phyloP scores from a whole-genome alignment of 495 filamentous ascomycete genomes.

The Daldinia bambusicola region DNA sequence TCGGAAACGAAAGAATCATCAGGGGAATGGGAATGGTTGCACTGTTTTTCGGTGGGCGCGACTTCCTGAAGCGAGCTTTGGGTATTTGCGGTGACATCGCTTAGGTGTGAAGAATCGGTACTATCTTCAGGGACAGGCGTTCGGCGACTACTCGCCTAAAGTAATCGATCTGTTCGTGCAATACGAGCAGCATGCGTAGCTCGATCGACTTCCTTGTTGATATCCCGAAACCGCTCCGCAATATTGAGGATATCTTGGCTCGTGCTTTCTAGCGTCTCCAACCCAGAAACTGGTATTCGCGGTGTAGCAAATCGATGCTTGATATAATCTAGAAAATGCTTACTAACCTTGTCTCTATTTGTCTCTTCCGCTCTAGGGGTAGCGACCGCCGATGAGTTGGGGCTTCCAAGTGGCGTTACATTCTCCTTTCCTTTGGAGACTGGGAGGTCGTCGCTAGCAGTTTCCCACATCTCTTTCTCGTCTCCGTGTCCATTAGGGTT shows the following conservation, averaged over 20 bases:
- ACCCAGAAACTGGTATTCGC: not conserved
- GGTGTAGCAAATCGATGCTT: not conserved
- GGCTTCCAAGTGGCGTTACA: slow-evolving; percentile 46
- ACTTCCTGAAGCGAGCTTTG: not conserved
- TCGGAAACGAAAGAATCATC: not conserved
- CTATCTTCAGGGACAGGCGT: not conserved
- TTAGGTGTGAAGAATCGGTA: not conserved
- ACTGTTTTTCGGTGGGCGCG: not conserved
- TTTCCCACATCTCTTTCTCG: slow-evolving; percentile 38
- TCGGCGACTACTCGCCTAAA: not conserved
- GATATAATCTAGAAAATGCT: not conserved
- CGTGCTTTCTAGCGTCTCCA: not conserved
- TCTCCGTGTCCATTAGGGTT: slow-evolving; percentile 40
- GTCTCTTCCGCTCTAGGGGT: slow-evolving; percentile 30
- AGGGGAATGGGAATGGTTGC: not conserved
- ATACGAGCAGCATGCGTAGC: slow-evolving; percentile 6
- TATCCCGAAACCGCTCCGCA: not conserved
- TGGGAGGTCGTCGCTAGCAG: slow-evolving; percentile 27
- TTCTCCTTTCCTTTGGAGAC: slow-evolving; percentile 52
- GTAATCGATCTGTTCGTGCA: not conserved
- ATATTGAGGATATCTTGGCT: not conserved
- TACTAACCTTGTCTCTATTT: slow-evolving; percentile 27
- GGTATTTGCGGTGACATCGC: not conserved
- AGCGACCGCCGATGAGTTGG: slow-evolving; percentile 24
- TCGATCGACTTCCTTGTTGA: not conserved